Percentiles rank a stretch among this genome's conserved stretches.
These are phyloP conservation scores for Neofusicoccum sp. DNA, from an alignment of 2,329 filamentous ascomycete genomes.

Conservation along the genomic window DNA sequence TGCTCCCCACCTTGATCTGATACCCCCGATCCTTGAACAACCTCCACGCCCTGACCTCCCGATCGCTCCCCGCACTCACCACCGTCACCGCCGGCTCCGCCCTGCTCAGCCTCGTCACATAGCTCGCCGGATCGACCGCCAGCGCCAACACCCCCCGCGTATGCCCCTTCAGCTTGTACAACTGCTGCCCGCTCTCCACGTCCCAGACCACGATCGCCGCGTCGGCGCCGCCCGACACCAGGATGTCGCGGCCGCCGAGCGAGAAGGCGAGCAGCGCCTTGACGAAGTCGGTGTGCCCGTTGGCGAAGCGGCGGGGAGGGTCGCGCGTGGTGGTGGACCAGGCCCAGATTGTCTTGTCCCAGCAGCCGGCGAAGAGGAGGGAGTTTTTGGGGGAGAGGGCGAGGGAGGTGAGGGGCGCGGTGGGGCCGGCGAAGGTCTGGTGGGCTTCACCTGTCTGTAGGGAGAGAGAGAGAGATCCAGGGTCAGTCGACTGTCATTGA, in stretches of 20 bases:
- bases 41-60: slow-evolving; percentile 71
- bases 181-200: slow-evolving; percentile 60
- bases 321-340: slow-evolving; percentile 63
- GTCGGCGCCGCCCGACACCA: slow-evolving; percentile 50
- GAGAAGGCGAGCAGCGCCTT: slow-evolving; percentile 69
- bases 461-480: background rate
- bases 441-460: slow-evolving; percentile 45
- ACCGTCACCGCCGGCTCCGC: slow-evolving; percentile 50
- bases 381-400: slow-evolving; percentile 29
- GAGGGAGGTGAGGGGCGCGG: slow-evolving; percentile 63
- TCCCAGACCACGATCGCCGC: slow-evolving; percentile 72
- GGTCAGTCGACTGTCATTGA: background rate
- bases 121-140: slow-evolving; percentile 66
- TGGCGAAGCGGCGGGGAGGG: background rate
- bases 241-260: slow-evolving; percentile 58
- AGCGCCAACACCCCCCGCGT: slow-evolving; percentile 77
- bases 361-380: slow-evolving; percentile 81
- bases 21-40: slow-evolving; percentile 49
- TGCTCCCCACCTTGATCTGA: slow-evolving; percentile 28
- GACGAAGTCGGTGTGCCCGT: slow-evolving; percentile 85
- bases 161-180: slow-evolving; percentile 78
- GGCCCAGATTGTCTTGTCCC: slow-evolving; percentile 91
- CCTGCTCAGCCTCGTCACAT: slow-evolving; percentile 16
- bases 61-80: slow-evolving; percentile 67
- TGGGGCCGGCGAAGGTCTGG: slow-evolving; percentile 67